A percentile compares a stretch with the other conserved stretches of the same genome.
These are phyloP conservation scores for Candida montana DNA, from an alignment of 805 yeast genomes.

Conservation along the genomic window DNA sequence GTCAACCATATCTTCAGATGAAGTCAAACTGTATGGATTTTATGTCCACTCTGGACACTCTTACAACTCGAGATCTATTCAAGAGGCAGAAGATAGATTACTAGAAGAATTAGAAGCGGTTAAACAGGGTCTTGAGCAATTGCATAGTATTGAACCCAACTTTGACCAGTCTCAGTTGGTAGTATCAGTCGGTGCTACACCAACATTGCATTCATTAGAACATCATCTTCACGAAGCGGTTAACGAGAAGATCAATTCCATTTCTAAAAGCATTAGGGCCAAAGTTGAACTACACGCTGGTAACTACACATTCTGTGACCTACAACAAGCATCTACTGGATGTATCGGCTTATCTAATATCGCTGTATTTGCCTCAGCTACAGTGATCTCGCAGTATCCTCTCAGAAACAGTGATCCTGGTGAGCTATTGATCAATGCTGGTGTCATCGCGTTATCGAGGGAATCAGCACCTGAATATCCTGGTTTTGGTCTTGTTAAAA, in stretches of 20 bases:
- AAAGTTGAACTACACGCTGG: conserved; percentile 75
- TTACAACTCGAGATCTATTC: conserved; percentile 41
- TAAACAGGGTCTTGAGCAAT: conserved; percentile 41
- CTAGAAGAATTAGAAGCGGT: conserved; percentile 55
- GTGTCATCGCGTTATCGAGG: conserved; percentile 63
- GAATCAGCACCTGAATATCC: conserved; percentile 51
- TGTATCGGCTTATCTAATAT: conserved; percentile 42
- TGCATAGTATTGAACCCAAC: conserved; percentile 30
- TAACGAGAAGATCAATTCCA: conserved; percentile 11
- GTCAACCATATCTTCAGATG: conserved; percentile 24
- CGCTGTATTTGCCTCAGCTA: conserved; percentile 50
- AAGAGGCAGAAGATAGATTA: conserved; percentile 43
- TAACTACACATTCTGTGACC: conserved; percentile 65
- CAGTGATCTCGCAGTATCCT: conserved; percentile 55
- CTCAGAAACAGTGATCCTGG: conserved; percentile 48
- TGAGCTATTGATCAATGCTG: conserved; percentile 64
- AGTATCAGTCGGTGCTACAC: conserved; percentile 78
- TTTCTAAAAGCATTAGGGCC: conserved; percentile 30
- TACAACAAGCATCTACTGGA: conserved; percentile 72
- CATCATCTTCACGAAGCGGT: conserved; percentile 17
- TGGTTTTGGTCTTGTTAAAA: conserved; percentile 51
- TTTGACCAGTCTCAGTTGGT: conserved; percentile 37
- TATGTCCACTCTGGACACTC: conserved; percentile 82
- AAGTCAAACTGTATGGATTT: conserved; percentile 54
- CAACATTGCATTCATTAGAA: conserved; percentile 62